Percentiles rank a stretch among this genome's conserved stretches.
These are phyloP conservation scores for Saturnispora sanitii DNA, from an alignment of 805 yeast species.

Conservation along the genomic window DNA sequence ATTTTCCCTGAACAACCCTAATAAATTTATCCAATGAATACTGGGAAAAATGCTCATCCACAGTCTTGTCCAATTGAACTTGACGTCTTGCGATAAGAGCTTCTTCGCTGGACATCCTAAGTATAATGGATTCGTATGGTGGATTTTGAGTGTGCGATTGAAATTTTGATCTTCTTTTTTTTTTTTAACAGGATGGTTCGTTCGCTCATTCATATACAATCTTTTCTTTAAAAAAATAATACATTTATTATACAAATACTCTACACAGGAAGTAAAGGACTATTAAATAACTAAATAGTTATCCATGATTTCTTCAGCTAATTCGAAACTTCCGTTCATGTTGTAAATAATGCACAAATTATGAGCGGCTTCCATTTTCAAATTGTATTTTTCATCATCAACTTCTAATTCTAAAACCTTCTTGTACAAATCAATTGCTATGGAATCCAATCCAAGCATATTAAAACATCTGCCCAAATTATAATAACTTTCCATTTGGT, in stretches of 20 bases:
- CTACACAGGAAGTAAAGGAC: slow-evolving; percentile 1
- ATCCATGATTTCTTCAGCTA: slow-evolving; percentile 58
- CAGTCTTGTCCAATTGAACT: slow-evolving; percentile 6
- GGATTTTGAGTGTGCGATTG: too few relatives aligned
- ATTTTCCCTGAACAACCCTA: not conserved
- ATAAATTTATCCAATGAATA: slow-evolving; percentile 10
- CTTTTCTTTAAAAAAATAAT: too few relatives aligned
- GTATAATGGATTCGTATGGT: not conserved
- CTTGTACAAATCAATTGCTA: slow-evolving; percentile 69
- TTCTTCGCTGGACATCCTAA: not conserved
- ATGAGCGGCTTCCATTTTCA: slow-evolving; percentile 76
- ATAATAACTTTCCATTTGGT: slow-evolving; percentile 67
- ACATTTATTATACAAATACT: not conserved
- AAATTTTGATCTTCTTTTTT: too few relatives aligned
- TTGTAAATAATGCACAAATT: slow-evolving; percentile 70
- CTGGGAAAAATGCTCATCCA: slow-evolving; percentile 8
- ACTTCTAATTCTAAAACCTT: slow-evolving; percentile 45
- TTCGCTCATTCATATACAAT: too few relatives aligned
- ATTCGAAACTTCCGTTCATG: slow-evolving; percentile 56
- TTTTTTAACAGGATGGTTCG: too few relatives aligned
- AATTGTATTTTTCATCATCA: slow-evolving; percentile 37
- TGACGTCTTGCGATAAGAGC: not conserved
- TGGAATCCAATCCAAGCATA: slow-evolving; percentile 60
- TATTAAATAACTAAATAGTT: slow-evolving; percentile 37
- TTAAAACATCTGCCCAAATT: slow-evolving; percentile 83